Conservation (phyloP, 2,329 filamentous ascomycete species). For the Coleophoma eucalyptorum region DNA sequence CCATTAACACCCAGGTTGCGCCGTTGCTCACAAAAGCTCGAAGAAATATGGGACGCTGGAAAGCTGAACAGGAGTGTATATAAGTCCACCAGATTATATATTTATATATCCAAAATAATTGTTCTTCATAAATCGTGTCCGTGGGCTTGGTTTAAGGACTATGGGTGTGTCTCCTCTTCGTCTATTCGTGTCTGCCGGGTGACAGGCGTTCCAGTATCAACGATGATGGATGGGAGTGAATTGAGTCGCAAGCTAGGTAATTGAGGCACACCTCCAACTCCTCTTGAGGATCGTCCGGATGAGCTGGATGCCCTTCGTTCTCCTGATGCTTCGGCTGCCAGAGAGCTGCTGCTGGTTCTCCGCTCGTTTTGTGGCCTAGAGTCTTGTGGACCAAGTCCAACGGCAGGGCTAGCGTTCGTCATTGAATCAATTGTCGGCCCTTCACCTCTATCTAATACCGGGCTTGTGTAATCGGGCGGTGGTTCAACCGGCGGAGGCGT, state of each 20-base stretch:
- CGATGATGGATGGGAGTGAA: conserved; percentile 52
- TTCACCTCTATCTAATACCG: conserved; percentile 16
- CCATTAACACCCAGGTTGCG: too few species aligned
- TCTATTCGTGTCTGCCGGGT: background rate
- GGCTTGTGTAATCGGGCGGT: conserved; percentile 24
- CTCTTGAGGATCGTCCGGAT: conserved; percentile 19
- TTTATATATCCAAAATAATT: background rate
- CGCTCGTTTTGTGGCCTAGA: conserved; percentile 2
- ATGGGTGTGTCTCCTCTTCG: background rate
- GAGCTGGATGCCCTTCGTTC: background rate
- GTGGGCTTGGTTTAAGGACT: background rate
- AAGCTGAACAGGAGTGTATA: too few species aligned
- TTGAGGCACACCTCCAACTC: conserved; percentile 38
- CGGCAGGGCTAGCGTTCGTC: background rate
- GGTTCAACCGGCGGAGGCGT: conserved; percentile 9
- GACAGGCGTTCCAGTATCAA: conserved; percentile 35
- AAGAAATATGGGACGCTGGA: too few species aligned
- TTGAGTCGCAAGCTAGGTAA: conserved; percentile 49
- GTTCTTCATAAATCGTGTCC: background rate
- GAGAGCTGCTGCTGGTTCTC: conserved; percentile 8
- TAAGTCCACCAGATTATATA: too few species aligned
- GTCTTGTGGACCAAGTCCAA: conserved; percentile 7
- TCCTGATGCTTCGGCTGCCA: background rate
- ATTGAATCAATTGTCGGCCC: conserved; percentile 2
- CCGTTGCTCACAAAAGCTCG: too few species aligned